Evolutionary conservation across 306 rosid genomes (phyloP).

Genomic region (Prunus salicina): DNA sequence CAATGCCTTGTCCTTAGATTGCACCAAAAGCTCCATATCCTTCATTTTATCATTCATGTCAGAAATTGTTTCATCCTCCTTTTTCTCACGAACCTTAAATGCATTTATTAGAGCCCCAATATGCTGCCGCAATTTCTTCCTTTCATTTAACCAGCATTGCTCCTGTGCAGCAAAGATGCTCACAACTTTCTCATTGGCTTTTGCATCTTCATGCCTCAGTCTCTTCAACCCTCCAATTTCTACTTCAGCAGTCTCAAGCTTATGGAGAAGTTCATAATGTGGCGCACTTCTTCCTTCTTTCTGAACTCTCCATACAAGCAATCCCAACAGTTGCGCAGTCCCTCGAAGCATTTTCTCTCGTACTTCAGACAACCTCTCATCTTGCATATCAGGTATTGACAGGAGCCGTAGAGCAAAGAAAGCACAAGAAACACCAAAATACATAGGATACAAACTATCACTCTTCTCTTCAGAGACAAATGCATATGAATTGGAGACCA

Average conservation of each 20-base stretch:
- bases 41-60: conserved; percentile 53
- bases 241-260: conserved; percentile 55
- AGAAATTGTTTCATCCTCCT: conserved; percentile 36
- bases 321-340: conserved; percentile 78
- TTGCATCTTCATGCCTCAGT: conserved; percentile 84
- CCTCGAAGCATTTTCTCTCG: conserved; percentile 75
- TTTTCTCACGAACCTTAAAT: conserved; percentile 59
- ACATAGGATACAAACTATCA: conserved; percentile 63
- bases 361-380: conserved; percentile 51
- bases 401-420: conserved; percentile 67
- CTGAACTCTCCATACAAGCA: conserved; percentile 76
- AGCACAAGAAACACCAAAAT: conserved; percentile 88
- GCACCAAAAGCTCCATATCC: conserved; percentile 54
- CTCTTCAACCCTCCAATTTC: conserved; percentile 66
- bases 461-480: conserved; percentile 40
- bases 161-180: conserved; percentile 88
- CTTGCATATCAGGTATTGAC: conserved; percentile 45
- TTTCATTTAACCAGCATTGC: conserved; percentile 77
- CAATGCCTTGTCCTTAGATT: conserved; percentile 52
- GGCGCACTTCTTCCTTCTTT: conserved; percentile 37
- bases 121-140: conserved; percentile 67
- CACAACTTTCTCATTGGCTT: conserved; percentile 93
- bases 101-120: conserved; percentile 65
- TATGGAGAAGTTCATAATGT: conserved; percentile 34
- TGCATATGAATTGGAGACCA: conserved; percentile 28